phyloP scores from a whole-genome alignment of 2,329 filamentous ascomycete species.

The Ophiocordyceps unilateralis region DNA sequence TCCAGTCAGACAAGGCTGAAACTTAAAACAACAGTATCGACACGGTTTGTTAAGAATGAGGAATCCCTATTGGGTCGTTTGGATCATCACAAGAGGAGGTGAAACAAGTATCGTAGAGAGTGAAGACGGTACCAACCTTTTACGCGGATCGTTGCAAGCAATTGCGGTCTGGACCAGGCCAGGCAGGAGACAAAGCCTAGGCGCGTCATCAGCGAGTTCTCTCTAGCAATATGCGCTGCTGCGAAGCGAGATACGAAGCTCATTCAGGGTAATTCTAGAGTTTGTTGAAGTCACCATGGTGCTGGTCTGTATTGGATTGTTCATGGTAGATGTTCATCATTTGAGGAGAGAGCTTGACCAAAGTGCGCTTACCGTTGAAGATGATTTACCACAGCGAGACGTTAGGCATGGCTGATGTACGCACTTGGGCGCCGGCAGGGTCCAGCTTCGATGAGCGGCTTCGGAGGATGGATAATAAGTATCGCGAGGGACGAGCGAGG shows the following conservation, averaged over 20 bases:
- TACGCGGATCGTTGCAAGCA: conserved; percentile 3
- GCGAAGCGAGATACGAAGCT: conserved; percentile 3
- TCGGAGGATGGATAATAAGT: background rate
- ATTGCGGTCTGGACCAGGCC: no score
- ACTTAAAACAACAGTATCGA: conserved; percentile 44
- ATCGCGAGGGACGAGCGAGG: no score
- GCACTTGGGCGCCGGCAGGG: no score
- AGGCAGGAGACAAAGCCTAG: background rate
- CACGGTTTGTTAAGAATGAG: conserved; percentile 50
- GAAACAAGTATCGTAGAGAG: conserved; percentile 1
- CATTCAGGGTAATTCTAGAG: conserved; percentile 41
- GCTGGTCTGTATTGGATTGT: conserved; percentile 47
- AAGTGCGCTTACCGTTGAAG: background rate
- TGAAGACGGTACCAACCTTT: conserved; percentile 27
- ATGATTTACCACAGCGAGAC: background rate
- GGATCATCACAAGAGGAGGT: conserved; percentile 37
- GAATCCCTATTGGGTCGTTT: conserved; percentile 47
- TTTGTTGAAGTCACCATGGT: conserved; percentile 33
- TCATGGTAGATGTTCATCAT: conserved; percentile 24
- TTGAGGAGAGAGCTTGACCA: conserved; percentile 2
- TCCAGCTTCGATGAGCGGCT: background rate
- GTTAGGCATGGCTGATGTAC: background rate
- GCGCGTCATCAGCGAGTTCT: background rate
- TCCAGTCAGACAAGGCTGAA: conserved; percentile 53
- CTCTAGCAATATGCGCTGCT: background rate